These are phyloP conservation scores for Chrysosporium keratinophilum DNA, from an alignment of 2,329 filamentous ascomycete species.

Conservation along the genomic window DNA sequence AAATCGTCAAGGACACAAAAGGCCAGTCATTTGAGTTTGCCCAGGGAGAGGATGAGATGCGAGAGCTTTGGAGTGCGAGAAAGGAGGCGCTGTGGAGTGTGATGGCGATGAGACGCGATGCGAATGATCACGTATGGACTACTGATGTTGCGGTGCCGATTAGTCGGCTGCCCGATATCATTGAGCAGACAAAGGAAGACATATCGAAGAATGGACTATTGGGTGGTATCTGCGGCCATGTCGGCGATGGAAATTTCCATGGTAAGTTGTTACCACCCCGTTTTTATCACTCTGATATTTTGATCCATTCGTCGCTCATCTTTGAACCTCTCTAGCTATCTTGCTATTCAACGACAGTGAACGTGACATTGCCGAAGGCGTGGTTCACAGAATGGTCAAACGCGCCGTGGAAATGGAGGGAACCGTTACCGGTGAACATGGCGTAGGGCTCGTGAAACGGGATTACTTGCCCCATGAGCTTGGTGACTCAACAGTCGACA, in stretches of 20 bases:
- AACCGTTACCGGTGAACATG: constrained; percentile 63
- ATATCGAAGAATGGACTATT: constrained; percentile 53
- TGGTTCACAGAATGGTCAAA: constrained; percentile 61
- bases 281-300: not conserved
- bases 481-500: constrained; percentile 49
- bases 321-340: constrained; percentile 38
- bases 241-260: constrained; percentile 67
- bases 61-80: constrained; percentile 63
- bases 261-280: constrained; percentile 33
- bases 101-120: constrained; percentile 52
- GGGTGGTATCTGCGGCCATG: constrained; percentile 60
- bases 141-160: constrained; percentile 74
- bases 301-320: too few relatives aligned
- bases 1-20: constrained; percentile 45
- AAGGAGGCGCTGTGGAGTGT: constrained; percentile 67
- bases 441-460: constrained; percentile 59
- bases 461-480: constrained; percentile 55
- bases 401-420: constrained; percentile 60
- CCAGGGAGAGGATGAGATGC: constrained; percentile 51
- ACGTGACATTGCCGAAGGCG: constrained; percentile 44
- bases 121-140: constrained; percentile 59
- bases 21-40: constrained; percentile 60
- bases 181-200: constrained; percentile 58
- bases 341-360: constrained; percentile 52
- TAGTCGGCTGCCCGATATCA: constrained; percentile 59